Conservation (phyloP, 306 rosid genomes). For the Abrus precatorius region DNA sequence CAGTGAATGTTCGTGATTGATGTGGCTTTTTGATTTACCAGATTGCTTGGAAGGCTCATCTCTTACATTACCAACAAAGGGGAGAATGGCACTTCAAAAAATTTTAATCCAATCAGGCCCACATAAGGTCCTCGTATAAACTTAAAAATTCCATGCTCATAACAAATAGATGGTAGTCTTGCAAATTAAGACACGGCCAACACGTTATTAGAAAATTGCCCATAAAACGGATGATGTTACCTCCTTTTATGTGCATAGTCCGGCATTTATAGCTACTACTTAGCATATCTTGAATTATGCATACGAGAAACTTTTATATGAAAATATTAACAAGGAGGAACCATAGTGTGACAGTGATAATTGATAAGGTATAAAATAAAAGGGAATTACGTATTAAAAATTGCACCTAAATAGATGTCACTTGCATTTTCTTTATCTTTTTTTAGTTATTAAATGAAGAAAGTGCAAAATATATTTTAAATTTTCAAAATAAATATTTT, state of each 20-base stretch:
- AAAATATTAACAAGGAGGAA: neutral
- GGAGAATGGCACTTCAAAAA: neutral
- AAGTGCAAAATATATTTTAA: too few species aligned
- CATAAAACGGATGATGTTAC: neutral
- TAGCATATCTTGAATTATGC: neutral
- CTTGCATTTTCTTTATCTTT: too few species aligned
- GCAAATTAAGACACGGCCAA: neutral
- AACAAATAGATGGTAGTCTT: neutral
- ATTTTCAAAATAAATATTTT: too few species aligned
- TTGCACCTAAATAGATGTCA: neutral
- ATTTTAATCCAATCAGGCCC: conserved; percentile 18
- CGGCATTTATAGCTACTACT: neutral
- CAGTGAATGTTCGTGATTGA: too few species aligned
- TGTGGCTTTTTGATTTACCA: neutral
- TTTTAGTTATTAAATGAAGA: too few species aligned
- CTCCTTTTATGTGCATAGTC: neutral
- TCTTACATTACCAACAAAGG: neutral
- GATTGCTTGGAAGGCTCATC: neutral
- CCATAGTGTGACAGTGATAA: neutral
- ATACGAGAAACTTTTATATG: neutral
- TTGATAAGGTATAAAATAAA: neutral
- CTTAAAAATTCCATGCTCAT: neutral
- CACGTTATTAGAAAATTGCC: neutral
- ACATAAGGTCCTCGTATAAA: neutral
- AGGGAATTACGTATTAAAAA: neutral